Percentiles rank a stretch among this genome's conserved stretches.
Evolutionary conservation across 2,329 filamentous ascomycete genomes (phyloP).

Genomic region (Diplocarpon rosae): DNA sequence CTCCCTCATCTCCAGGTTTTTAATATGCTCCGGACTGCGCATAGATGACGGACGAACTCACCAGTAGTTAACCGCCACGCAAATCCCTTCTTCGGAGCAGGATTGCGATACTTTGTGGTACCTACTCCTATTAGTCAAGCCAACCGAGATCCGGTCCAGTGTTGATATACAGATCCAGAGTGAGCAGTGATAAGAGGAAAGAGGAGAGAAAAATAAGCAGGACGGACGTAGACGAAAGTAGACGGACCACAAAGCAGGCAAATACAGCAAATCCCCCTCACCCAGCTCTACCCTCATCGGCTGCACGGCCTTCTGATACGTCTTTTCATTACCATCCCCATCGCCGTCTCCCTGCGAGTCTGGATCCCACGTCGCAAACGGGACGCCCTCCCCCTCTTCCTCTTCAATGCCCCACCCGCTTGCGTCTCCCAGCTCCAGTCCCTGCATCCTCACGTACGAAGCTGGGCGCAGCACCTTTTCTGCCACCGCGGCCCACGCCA

Average conservation of each 20-base stretch:
- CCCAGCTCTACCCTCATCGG: slow-evolving; percentile 58
- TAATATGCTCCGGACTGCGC: too few relatives aligned
- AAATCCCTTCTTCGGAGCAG: slow-evolving; percentile 56
- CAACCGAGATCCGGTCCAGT: background rate
- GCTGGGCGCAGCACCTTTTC: slow-evolving; percentile 47
- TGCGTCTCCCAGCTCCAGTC: background rate
- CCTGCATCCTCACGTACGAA: slow-evolving; percentile 37
- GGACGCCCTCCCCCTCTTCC: slow-evolving; percentile 36
- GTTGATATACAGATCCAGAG: background rate
- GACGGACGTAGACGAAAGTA: background rate
- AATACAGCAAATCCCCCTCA: slow-evolving; percentile 70
- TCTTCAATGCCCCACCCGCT: background rate
- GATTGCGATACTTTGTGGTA: slow-evolving; percentile 74
- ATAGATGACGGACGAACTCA: slow-evolving; percentile 28
- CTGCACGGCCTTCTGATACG: slow-evolving; percentile 46
- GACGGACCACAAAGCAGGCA: slow-evolving; percentile 66
- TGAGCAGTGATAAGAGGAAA: background rate
- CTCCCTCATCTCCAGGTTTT: slow-evolving; percentile 3
- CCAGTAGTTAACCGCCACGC: slow-evolving; percentile 77
- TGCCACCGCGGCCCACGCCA: slow-evolving; percentile 57
- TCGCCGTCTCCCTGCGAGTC: slow-evolving; percentile 29
- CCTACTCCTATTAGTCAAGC: slow-evolving; percentile 29
- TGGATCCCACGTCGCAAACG: slow-evolving; percentile 68
- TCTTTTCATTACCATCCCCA: slow-evolving; percentile 33
- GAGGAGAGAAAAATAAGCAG: background rate